A percentile compares a stretch with the other conserved stretches of the same genome.
phyloP scores from a whole-genome alignment of 192 early-diverging fungal species.

The Umbelopsis isabellina region DNA sequence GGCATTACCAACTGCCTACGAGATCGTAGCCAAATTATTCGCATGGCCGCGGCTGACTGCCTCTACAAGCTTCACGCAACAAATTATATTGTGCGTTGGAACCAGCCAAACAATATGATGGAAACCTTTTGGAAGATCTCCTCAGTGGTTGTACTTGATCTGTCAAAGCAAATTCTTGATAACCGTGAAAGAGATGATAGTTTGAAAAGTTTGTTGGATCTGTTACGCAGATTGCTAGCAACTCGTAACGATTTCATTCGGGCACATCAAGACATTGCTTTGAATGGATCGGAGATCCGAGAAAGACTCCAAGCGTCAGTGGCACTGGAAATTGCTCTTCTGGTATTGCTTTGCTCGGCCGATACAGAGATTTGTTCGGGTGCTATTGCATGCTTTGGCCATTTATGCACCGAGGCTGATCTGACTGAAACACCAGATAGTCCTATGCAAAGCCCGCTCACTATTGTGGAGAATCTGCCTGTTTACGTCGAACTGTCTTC shows the following conservation, averaged over 20 bases:
- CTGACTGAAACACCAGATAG: conserved; percentile 63
- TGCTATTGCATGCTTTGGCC: conserved; percentile 68
- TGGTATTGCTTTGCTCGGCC: conserved; percentile 76
- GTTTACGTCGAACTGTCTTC: conserved; percentile 72
- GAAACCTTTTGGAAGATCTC: conserved; percentile 79
- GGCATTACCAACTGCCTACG: conserved; percentile 77
- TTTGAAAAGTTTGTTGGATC: conserved; percentile 65
- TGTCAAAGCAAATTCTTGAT: conserved; percentile 80
- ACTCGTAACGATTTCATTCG: conserved; percentile 64
- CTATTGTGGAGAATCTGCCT: conserved; percentile 70
- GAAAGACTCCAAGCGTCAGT: conserved; percentile 72
- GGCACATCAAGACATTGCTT: conserved; percentile 52
- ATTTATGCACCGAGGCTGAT: conserved; percentile 71
- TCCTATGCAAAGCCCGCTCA: conserved; percentile 47
- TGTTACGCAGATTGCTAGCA: conserved; percentile 67
- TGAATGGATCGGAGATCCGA: conserved; percentile 57
- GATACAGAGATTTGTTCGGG: conserved; percentile 67
- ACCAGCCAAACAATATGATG: conserved; percentile 71
- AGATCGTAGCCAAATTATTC: conserved; percentile 70
- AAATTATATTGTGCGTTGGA: conserved; percentile 79
- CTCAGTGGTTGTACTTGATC: conserved; percentile 62
- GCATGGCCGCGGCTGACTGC: conserved; percentile 70
- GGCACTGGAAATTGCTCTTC: conserved; percentile 72
- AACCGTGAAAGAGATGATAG: conserved; percentile 67
- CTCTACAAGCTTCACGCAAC: conserved; percentile 76